Evolutionary conservation across 768 basidiomycete species (phyloP), one percentile per base, ranked within the genome.

Genomic region (Favolaschia claudopus): DNA sequence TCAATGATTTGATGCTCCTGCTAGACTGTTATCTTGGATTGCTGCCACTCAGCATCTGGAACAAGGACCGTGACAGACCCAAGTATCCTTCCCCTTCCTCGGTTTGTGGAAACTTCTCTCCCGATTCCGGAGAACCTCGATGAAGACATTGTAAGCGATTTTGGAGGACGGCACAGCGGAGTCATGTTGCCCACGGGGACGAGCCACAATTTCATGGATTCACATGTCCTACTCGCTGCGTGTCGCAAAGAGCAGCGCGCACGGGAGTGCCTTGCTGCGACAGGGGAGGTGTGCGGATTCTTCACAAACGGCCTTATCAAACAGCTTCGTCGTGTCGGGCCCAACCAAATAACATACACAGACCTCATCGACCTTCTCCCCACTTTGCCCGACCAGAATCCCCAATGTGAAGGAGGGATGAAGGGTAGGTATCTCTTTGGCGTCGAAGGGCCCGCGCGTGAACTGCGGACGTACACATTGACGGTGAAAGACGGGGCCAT

Each of bases 371-470:
- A 43, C 5, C 20, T 7, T 4, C 34, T 58, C 22, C 28, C 52
- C 7, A 15, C 19, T 3, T 29, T 3, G 46, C 1, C 22, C 6
- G 47, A 37, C 10, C 60, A 62, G 40, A 50, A 1, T 12, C 49
- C 60, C 12, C 47, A 42, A 4, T 62, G 60, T 15, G 28, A 2
- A 20, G 51, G 49, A 28, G 36, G 37, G 1, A 50, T 55, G 20
- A 61, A 59, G 50, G 29, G 55, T 27, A 24, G 58, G 39, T 46
- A 58, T 39, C 19, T 63, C 5, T 63, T 67, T 36, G 55, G 53
- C 4, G 39, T 33, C 15, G 50, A 42, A 19, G 46, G 61, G 14
- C 50, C 37, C 3, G 25, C 20, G 14, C 45, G 19, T 14, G 55
- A 53, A 1, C 15, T 19, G 24, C 13, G 14, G 33, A 25, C 27